Evolutionary conservation across 495 filamentous ascomycete species (phyloP).

Genomic region (Tetracladium marchalianum): DNA sequence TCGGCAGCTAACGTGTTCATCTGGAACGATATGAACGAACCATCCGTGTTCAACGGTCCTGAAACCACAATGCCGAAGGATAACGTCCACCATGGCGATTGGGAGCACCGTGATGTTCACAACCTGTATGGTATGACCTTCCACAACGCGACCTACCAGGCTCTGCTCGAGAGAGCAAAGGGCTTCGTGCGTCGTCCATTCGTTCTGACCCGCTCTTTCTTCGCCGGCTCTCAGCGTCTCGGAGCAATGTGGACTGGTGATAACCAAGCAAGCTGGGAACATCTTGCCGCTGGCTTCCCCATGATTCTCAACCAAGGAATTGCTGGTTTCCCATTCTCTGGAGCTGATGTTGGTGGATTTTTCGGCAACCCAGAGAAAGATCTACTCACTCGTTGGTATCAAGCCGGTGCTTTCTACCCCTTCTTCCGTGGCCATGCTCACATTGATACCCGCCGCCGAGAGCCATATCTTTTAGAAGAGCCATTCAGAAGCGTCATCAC

Average conservation of each 20-base stretch:
- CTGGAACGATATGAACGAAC: conserved; percentile 99
- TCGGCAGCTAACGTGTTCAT: conserved; percentile 77
- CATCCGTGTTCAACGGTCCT: conserved; percentile 95
- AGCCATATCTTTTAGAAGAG: conserved; percentile 81
- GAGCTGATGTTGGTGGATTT: conserved; percentile 95
- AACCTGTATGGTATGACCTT: conserved; percentile 92
- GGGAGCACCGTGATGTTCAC: conserved; percentile 96
- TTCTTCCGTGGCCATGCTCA: conserved; percentile 99
- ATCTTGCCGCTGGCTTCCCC: conserved; percentile 73
- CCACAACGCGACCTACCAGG: conserved; percentile 85
- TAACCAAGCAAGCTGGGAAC: conserved; percentile 89
- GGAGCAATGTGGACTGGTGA: conserved; percentile 99
- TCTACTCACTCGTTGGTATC: conserved; percentile 89
- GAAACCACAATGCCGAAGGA: conserved; percentile 98
- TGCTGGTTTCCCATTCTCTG: conserved; percentile 85
- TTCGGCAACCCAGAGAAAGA: conserved; percentile 94
- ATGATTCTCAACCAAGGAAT: conserved; percentile 92
- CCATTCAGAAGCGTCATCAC: conserved; percentile 81
- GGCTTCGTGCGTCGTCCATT: conserved; percentile 77
- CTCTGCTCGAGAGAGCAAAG: conserved; percentile 67
- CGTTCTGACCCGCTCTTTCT: conserved; percentile 87
- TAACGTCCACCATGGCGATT: conserved; percentile 81
- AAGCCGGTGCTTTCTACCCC: conserved; percentile 93
- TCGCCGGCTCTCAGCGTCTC: conserved; percentile 75
- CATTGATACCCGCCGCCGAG: conserved; percentile 86